These are phyloP conservation scores for Arachnomyces sp. DNA, from an alignment of 2,329 filamentous ascomycete genomes.

Conservation along the genomic window DNA sequence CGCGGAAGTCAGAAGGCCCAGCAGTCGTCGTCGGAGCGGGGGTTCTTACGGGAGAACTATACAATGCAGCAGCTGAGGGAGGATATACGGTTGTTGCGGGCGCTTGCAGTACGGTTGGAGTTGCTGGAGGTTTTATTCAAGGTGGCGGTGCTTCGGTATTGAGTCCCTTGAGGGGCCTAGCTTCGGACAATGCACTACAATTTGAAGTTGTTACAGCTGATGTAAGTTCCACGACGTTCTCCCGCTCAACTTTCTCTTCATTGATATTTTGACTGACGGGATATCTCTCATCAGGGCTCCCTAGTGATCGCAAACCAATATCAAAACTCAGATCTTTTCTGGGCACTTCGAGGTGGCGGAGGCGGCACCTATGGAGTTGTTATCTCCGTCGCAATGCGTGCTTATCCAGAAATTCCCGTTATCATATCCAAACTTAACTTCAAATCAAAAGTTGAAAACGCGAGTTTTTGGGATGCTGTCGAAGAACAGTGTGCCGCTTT, in stretches of 20 bases:
- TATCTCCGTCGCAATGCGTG: constrained; percentile 9
- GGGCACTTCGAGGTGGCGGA: constrained; percentile 30
- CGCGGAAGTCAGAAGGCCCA: neutral
- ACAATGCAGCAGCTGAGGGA: no score
- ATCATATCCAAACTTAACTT: no score
- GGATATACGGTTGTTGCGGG: no score
- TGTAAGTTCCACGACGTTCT: neutral
- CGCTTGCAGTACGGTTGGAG: no score
- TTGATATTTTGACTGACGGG: no score
- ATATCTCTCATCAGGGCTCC: constrained; percentile 10
- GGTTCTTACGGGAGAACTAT: neutral
- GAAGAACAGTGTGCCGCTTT: no score
- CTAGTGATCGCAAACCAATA: constrained; percentile 10
- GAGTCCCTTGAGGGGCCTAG: constrained; percentile 43
- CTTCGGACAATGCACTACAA: constrained; percentile 48
- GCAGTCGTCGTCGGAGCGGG: constrained; percentile 7
- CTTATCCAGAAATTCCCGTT: no score
- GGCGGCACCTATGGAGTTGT: constrained; percentile 25
- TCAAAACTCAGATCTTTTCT: constrained; percentile 25
- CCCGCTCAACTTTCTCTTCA: no score
- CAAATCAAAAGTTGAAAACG: no score
- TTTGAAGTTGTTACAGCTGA: constrained; percentile 45
- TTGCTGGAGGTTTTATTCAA: constrained; percentile 11
- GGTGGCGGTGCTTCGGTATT: constrained; percentile 33
- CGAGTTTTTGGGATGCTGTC: no score